A percentile compares a stretch with the other conserved stretches of the same genome.
phyloP scores from a whole-genome alignment of 108 stramenopile genomes.

The Chaetoceros muelleri region DNA sequence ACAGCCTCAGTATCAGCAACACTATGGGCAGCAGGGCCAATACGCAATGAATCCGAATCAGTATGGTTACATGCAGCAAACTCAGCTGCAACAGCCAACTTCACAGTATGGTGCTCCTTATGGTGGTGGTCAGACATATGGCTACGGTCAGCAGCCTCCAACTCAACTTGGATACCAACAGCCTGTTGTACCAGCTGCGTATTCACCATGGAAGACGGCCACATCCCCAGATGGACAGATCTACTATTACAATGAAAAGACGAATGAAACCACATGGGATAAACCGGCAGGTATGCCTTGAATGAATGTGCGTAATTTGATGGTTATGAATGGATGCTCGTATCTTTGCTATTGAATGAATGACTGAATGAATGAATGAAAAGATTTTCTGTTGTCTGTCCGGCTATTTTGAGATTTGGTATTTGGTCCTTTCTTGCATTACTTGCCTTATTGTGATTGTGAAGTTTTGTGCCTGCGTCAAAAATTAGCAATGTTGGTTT shows the following conservation, averaged over 20 bases:
- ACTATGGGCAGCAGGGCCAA: slow-evolving; percentile 14
- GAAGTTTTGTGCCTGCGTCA: no score
- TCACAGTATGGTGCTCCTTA: background rate
- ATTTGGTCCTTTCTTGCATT: no score
- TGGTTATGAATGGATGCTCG: no score
- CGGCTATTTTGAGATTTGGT: no score
- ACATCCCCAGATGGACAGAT: slow-evolving; percentile 68
- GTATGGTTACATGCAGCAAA: slow-evolving; percentile 15
- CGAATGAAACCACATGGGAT: slow-evolving; percentile 82
- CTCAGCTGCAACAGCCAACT: slow-evolving; percentile 24
- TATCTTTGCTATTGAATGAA: no score
- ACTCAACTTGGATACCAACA: slow-evolving; percentile 1
- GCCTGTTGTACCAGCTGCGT: slow-evolving; percentile 9
- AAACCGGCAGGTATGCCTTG: slow-evolving; percentile 77
- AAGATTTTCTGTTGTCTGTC: no score
- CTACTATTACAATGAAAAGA: slow-evolving; percentile 86
- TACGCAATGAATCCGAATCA: slow-evolving; percentile 12
- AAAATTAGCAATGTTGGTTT: no score
- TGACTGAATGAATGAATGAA: no score
- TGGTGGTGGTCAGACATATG: background rate
- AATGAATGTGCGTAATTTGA: no score
- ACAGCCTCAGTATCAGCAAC: slow-evolving; percentile 35
- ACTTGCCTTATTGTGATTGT: no score
- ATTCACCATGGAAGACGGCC: slow-evolving; percentile 54
- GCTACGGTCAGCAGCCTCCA: background rate